Evolutionary conservation across 495 filamentous ascomycete genomes (phyloP).

Genomic region (Haplographium delicatum): DNA sequence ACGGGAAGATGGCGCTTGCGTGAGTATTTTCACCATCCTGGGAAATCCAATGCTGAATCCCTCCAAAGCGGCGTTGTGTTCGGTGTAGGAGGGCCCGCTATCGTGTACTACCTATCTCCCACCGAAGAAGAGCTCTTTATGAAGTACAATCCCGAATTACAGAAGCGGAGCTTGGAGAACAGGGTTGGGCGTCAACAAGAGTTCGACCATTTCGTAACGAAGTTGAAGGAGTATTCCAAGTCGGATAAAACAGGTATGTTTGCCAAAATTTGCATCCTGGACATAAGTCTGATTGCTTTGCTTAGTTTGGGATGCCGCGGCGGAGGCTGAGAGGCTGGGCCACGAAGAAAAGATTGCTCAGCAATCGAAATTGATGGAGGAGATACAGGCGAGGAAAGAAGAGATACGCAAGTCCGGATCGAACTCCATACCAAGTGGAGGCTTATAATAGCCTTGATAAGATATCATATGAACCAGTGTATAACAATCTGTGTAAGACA

Average conservation of each 20-base stretch:
- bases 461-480: not conserved
- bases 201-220: constrained; percentile 78
- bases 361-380: constrained; percentile 45
- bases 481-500: too few relatives aligned
- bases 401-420: constrained; percentile 43
- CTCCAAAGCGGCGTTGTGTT: constrained; percentile 56
- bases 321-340: constrained; percentile 53
- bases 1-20: constrained; percentile 37
- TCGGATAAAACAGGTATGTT: constrained; percentile 68
- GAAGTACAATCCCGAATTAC: constrained; percentile 89
- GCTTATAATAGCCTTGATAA: constrained; percentile 7
- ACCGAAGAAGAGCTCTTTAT: constrained; percentile 88
- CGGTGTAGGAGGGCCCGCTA: constrained; percentile 76
- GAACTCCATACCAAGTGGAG: constrained; percentile 13
- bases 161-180: constrained; percentile 72
- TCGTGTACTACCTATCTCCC: constrained; percentile 76
- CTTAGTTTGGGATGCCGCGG: constrained; percentile 67
- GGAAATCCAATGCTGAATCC: constrained; percentile 6
- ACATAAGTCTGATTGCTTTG: constrained; percentile 17
- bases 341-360: constrained; percentile 48
- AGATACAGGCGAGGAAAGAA: constrained; percentile 57
- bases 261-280: not conserved
- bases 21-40: constrained; percentile 26
- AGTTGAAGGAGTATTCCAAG: constrained; percentile 84
- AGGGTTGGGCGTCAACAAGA: constrained; percentile 71